Evolutionary conservation across 306 rosid species (phyloP).

Genomic region (Lathyrus oleraceus): DNA sequence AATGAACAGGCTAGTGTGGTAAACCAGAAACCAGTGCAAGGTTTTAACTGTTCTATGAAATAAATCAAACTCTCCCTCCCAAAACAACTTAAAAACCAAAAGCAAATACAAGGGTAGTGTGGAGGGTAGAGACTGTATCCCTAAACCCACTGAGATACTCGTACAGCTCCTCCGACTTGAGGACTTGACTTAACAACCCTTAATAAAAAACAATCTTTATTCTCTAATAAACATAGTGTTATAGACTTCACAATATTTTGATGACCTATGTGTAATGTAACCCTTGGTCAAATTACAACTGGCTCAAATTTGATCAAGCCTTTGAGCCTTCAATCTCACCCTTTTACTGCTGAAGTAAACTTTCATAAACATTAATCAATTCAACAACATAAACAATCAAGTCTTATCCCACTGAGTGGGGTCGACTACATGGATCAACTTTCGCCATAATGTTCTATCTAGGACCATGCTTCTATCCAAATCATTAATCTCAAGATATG

Average conservation of each 20-base stretch:
- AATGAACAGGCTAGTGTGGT: background rate
- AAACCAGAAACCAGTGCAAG: background rate
- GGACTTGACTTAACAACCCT: background rate
- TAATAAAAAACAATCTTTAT: background rate
- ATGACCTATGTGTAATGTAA: background rate
- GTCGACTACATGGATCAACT: too few species aligned
- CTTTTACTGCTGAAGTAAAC: background rate
- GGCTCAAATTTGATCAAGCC: background rate
- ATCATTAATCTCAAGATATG: too few species aligned
- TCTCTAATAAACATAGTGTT: background rate
- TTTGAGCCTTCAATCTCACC: background rate
- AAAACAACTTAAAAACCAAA: slow-evolving; percentile 6
- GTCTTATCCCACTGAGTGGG: too few species aligned
- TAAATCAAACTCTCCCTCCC: slow-evolving; percentile 6
- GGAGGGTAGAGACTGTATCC: background rate
- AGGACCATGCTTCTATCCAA: too few species aligned
- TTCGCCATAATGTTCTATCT: too few species aligned
- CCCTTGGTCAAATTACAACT: background rate
- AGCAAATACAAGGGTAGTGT: background rate
- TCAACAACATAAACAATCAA: background rate
- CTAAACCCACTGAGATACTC: background rate
- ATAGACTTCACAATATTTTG: background rate
- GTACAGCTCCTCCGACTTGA: background rate
- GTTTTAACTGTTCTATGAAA: background rate
- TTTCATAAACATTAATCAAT: background rate